Percentiles rank a stretch among this genome's conserved stretches.
Conservation (phyloP, 2,329 filamentous ascomycete genomes). For the Leptodontidium sp. region DNA sequence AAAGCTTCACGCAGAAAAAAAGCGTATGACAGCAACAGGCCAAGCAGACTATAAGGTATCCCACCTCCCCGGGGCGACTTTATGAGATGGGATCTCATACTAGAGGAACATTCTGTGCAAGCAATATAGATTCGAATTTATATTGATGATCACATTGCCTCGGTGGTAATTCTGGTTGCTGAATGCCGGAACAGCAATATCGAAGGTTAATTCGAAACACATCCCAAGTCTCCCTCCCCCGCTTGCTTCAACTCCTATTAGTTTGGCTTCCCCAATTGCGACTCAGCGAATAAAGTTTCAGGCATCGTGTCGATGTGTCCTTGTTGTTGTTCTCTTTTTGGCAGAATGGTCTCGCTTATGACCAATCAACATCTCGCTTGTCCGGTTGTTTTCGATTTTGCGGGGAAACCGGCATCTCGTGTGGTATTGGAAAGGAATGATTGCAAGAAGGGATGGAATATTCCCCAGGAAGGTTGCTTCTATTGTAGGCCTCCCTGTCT, state of each 20-base stretch:
- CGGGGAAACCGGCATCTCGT: neutral
- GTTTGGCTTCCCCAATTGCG: neutral
- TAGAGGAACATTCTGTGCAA: neutral
- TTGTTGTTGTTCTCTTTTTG: constrained; percentile 9
- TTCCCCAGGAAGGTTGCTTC: constrained; percentile 1
- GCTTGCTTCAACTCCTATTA: neutral
- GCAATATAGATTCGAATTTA: neutral
- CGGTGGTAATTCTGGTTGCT: neutral
- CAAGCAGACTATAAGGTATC: constrained; percentile 2
- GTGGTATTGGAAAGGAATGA: neutral
- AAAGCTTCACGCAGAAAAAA: neutral
- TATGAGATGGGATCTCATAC: neutral
- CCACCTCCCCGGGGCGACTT: neutral
- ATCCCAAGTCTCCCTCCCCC: no score
- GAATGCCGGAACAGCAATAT: neutral
- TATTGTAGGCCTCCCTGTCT: neutral
- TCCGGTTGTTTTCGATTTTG: constrained; percentile 4
- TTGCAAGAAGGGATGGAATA: neutral
- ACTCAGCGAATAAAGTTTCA: neutral
- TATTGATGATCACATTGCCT: neutral
- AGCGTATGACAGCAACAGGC: neutral
- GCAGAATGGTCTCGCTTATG: neutral
- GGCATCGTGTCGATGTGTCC: neutral
- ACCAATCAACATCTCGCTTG: neutral
- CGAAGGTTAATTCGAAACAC: constrained; percentile 1